Evolutionary conservation across 164 flowering plant genomes (phyloP).

Genomic region (Vitis rotundifolia): DNA sequence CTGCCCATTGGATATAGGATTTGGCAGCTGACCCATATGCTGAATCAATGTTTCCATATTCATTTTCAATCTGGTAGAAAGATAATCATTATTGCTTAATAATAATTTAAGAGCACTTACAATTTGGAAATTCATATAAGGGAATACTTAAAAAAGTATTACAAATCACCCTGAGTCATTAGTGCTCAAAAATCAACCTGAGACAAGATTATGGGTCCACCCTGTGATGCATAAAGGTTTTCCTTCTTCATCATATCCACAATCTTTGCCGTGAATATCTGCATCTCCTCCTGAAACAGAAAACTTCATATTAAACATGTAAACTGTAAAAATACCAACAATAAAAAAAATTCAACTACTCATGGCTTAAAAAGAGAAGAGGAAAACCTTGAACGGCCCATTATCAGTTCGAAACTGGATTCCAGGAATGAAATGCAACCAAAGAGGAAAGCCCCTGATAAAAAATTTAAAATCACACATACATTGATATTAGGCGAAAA

Average conservation of each 20-base stretch:
- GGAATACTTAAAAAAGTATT: no score
- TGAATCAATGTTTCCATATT: constrained; percentile 78
- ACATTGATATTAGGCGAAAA: background rate
- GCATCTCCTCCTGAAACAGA: constrained; percentile 77
- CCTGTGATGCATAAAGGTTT: constrained; percentile 93
- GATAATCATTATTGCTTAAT: no score
- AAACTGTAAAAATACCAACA: background rate
- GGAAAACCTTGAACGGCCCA: constrained; percentile 82
- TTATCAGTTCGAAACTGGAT: constrained; percentile 84
- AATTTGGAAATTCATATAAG: no score
- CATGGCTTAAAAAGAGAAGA: background rate
- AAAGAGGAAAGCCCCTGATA: constrained; percentile 90
- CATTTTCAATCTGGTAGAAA: constrained; percentile 80
- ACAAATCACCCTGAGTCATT: no score
- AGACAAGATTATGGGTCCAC: constrained; percentile 97
- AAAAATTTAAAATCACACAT: background rate
- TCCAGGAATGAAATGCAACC: constrained; percentile 95
- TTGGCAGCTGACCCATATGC: constrained; percentile 74
- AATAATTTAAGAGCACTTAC: no score
- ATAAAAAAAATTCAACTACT: background rate
- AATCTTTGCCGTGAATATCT: constrained; percentile 80
- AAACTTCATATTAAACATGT: background rate
- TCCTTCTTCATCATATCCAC: constrained; percentile 90
- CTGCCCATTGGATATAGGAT: constrained; percentile 83
- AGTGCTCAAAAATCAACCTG: constrained; percentile 53